phyloP scores from a whole-genome alignment of 257 asterid species.

The Solanum rostratum region DNA sequence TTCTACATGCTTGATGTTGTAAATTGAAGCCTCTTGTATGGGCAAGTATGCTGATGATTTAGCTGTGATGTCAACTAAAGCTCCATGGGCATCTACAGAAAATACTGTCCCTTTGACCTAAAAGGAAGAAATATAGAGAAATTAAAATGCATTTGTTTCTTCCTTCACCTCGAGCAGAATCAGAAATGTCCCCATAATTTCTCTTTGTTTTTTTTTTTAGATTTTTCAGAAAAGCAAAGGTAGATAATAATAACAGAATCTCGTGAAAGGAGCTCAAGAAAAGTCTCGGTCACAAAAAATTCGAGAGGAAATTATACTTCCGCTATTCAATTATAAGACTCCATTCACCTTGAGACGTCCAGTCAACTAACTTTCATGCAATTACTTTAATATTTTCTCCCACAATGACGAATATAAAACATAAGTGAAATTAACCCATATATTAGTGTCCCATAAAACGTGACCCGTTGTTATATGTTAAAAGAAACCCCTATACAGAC shows the following conservation, averaged over 20 bases:
- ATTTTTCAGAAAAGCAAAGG: not conserved
- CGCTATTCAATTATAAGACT: not conserved
- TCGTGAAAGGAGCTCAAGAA: not conserved
- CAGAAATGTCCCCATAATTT: not conserved
- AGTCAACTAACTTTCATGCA: not conserved
- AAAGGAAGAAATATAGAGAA: not conserved
- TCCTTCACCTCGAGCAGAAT: not conserved
- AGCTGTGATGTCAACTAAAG: slow-evolving; percentile 85
- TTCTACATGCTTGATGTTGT: slow-evolving; percentile 50
- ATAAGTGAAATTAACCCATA: not conserved
- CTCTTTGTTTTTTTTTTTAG: not conserved
- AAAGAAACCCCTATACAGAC: not conserved
- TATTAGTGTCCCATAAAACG: not conserved
- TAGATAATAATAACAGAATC: not conserved
- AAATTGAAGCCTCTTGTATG: slow-evolving; percentile 73
- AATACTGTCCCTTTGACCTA: slow-evolving; percentile 88
- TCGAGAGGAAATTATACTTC: not conserved
- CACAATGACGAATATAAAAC: not conserved
- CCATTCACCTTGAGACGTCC: not conserved
- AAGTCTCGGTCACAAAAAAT: not conserved
- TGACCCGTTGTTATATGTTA: not conserved
- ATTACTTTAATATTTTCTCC: not conserved
- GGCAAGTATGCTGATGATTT: slow-evolving; percentile 92
- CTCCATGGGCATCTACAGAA: slow-evolving; percentile 62
- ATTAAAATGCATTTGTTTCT: not conserved